Base-by-base conservation (phyloP, 306 rosid genomes). In the Trifolium subterraneum region DNA sequence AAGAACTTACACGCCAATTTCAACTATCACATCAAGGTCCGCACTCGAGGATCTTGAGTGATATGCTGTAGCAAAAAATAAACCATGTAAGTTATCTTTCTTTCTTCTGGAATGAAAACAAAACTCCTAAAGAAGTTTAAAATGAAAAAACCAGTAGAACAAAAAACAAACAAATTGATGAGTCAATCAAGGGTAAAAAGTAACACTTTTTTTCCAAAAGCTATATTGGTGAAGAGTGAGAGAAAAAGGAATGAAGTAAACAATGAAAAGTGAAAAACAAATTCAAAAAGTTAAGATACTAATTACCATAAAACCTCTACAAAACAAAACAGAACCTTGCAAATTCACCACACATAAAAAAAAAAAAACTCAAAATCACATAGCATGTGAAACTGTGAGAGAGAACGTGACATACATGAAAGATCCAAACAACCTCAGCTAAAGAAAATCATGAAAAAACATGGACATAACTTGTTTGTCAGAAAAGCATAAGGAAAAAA, bases 341-440 rank as follows among this genome's bases (percentile, higher is more conserved):
- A 50, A 77, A 55, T 48, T 59, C 70, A 72, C 66, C 73, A 59
- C 10, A 7, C 39, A 36, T 0, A 33, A 33, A 33, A 6, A 31
- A 35, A 35, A 75, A 48, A 55, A 60, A 71, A 59, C 52, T 55
- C 66, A 73, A 63, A 73, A 79, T 41, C 20, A 42, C 74, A 77
- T 64, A 70, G 72, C 36, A 27, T 36, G 68, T 73, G 41, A 66
- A 52, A 4, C 33, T 29, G 33, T 29, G 33, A 29, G 6, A 44
- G 41, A 71, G 22, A 63, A 64, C 47, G 35, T 19, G 50, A 66
- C 45, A 78, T 42, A 48, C 78, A 39, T 68, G 59, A 51, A 80
- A 86, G 84, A 83, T 86, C 88, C 83, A 68, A 59, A 63, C 48
- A 78, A 67, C 51, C 66, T 79, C 80, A 18, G 61, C 67, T 78